phyloP scores from a whole-genome alignment of 768 basidiomycete species.

The Russula sp. region DNA sequence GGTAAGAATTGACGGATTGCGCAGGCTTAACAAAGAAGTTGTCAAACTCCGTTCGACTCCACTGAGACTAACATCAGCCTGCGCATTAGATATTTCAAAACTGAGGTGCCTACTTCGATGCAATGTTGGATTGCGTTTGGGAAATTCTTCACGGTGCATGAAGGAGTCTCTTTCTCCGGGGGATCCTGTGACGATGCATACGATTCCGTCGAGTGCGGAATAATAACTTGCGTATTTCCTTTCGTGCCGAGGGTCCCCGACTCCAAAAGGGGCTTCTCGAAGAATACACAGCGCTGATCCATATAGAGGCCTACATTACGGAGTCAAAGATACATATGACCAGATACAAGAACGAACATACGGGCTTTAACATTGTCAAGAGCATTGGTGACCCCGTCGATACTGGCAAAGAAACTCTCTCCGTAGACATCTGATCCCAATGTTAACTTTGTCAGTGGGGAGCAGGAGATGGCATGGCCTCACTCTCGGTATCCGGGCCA shows the following conservation, averaged over 20 bases:
- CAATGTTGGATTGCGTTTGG: slow-evolving; percentile 97
- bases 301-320: slow-evolving; percentile 73
- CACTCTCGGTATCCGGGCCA: slow-evolving; percentile 87
- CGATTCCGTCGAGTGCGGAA: slow-evolving; percentile 92
- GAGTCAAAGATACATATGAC: slow-evolving; percentile 5
- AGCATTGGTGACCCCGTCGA: slow-evolving; percentile 96
- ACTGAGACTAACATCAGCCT: slow-evolving; percentile 39
- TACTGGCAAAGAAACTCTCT: slow-evolving; percentile 75
- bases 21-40: slow-evolving; percentile 89
- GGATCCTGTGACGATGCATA: slow-evolving; percentile 98
- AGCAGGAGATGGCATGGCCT: slow-evolving; percentile 26
- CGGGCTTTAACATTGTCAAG: slow-evolving; percentile 95
- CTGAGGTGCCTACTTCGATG: slow-evolving; percentile 66
- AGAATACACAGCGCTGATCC: slow-evolving; percentile 97
- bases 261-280: slow-evolving; percentile 90
- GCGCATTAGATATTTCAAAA: neutral
- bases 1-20: slow-evolving; percentile 91
- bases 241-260: slow-evolving; percentile 98
- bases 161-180: slow-evolving; percentile 94
- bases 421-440: slow-evolving; percentile 67
- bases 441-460: slow-evolving; percentile 15
- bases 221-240: slow-evolving; percentile 92
- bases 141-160: slow-evolving; percentile 98
- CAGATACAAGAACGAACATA: slow-evolving; percentile 33
- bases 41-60: slow-evolving; percentile 92